These are phyloP conservation scores for Chalciporus sphaerocephalus DNA, from an alignment of 768 basidiomycete species.

Conservation along the genomic window DNA sequence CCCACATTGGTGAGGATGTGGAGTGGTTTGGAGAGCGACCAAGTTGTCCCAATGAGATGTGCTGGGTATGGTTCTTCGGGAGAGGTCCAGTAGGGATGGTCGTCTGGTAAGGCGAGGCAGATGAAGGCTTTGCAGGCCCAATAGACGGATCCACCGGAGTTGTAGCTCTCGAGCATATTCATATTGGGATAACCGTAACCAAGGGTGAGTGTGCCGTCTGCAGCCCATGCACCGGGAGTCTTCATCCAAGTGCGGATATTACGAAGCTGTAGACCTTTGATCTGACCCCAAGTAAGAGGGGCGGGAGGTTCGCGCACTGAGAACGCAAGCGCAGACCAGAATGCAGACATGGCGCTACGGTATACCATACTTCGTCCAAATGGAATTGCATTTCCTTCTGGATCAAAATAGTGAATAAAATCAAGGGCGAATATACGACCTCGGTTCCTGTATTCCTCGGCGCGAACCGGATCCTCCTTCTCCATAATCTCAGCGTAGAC, in stretches of 20 bases:
- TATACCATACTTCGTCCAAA: conserved; percentile 77
- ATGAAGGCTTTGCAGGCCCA: conserved; percentile 81
- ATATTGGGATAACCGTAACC: conserved; percentile 68
- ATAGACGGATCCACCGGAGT: conserved; percentile 73
- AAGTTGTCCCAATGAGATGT: conserved; percentile 30
- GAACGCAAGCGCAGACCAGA: conserved; percentile 72
- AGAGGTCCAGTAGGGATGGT: conserved; percentile 70
- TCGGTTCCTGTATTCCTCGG: conserved; percentile 60
- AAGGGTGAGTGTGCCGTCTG: conserved; percentile 68
- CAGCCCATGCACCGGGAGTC: conserved; percentile 55
- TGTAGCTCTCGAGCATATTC: conserved; percentile 78
- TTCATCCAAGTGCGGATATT: conserved; percentile 70
- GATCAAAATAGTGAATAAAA: conserved; percentile 73
- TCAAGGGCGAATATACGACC: conserved; percentile 62
- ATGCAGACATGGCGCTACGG: conserved; percentile 77
- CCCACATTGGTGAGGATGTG: conserved; percentile 64
- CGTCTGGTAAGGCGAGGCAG: conserved; percentile 55
- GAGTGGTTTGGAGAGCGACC: conserved; percentile 55
- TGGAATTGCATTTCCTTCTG: conserved; percentile 67
- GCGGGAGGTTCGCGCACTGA: conserved; percentile 65
- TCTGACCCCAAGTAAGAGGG: conserved; percentile 67
- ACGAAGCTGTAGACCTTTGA: conserved; percentile 69
- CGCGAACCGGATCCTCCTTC: conserved; percentile 42
- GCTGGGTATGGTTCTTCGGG: conserved; percentile 62
- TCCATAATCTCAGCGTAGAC: conserved; percentile 65